These are phyloP conservation scores for Ceratobasidium papillatum DNA, from an alignment of 1,284 basidiomycete genomes.

Conservation along the genomic window DNA sequence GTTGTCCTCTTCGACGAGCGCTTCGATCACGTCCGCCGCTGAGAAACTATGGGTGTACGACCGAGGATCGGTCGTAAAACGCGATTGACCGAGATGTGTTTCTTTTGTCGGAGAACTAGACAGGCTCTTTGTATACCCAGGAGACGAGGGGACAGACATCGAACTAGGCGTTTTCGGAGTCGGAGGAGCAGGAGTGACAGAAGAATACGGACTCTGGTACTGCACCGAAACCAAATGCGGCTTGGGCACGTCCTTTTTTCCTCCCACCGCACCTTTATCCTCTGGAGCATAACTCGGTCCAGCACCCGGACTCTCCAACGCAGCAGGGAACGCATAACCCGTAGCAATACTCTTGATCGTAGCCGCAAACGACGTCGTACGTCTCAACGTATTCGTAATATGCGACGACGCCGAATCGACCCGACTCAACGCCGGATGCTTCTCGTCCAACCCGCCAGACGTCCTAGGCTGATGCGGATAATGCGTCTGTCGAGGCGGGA, in stretches of 20 bases:
- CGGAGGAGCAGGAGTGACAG: constrained; percentile 47
- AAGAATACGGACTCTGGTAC: constrained; percentile 76
- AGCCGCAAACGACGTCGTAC: constrained; percentile 85
- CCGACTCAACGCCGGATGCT: constrained; percentile 58
- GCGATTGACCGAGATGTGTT: background rate
- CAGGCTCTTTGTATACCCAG: background rate
- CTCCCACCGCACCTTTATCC: constrained; percentile 53
- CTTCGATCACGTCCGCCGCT: constrained; percentile 82
- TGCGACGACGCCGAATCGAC: constrained; percentile 32
- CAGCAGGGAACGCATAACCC: constrained; percentile 68
- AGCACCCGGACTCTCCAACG: constrained; percentile 45
- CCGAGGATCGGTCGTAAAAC: constrained; percentile 36
- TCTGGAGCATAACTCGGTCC: background rate
- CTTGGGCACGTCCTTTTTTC: constrained; percentile 64
- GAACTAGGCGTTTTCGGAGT: constrained; percentile 48
- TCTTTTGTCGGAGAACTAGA: constrained; percentile 26
- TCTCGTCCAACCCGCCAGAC: constrained; percentile 43
- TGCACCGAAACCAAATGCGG: constrained; percentile 78
- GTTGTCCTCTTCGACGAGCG: constrained; percentile 90
- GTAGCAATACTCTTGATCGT: constrained; percentile 81
- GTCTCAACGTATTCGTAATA: constrained; percentile 63
- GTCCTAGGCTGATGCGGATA: constrained; percentile 34
- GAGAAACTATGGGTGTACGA: constrained; percentile 53
- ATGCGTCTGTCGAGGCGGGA: constrained; percentile 37
- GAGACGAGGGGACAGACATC: constrained; percentile 25